A percentile compares a stretch with the other conserved stretches of the same genome.
Conservation (phyloP, 1,139 yeast species). For the Sugiyamaella pinicola region DNA sequence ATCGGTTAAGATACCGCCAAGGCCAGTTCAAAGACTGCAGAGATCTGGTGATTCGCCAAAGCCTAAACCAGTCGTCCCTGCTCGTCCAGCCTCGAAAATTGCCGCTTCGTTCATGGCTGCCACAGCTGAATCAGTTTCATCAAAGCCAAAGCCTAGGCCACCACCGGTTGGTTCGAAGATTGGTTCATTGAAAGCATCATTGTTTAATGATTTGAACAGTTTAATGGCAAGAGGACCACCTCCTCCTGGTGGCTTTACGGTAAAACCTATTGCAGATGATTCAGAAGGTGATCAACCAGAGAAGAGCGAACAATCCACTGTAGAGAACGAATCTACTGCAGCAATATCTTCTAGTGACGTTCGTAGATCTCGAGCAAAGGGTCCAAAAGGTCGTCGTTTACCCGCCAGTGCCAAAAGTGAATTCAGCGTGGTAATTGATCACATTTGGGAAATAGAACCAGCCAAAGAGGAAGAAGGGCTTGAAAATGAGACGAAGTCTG, state of each 20-base stretch:
- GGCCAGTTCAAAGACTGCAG: conserved; percentile 13
- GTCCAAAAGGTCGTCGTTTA: conserved; percentile 76
- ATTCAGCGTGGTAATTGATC: conserved; percentile 30
- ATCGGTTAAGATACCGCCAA: conserved; percentile 8
- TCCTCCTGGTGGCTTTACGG: conserved; percentile 30
- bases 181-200: conserved; percentile 40
- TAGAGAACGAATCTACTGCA: conserved; percentile 25
- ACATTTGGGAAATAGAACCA: conserved; percentile 34
- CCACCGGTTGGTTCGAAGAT: conserved; percentile 33
- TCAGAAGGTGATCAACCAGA: conserved; percentile 22
- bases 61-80: conserved; percentile 27
- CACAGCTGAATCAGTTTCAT: conserved; percentile 25
- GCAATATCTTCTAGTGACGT: conserved; percentile 41
- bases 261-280: conserved; percentile 29
- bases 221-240: conserved; percentile 43
- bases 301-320: conserved; percentile 24
- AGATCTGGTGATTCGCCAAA: conserved; percentile 12
- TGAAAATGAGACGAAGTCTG: not conserved
- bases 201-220: conserved; percentile 40
- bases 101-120: conserved; percentile 22
- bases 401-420: conserved; percentile 53
- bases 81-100: conserved; percentile 24
- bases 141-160: conserved; percentile 33
- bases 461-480: not conserved
- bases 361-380: conserved; percentile 61